Base-by-base conservation (phyloP, 805 yeast genomes). In the Lipomyces oligophaga region DNA sequence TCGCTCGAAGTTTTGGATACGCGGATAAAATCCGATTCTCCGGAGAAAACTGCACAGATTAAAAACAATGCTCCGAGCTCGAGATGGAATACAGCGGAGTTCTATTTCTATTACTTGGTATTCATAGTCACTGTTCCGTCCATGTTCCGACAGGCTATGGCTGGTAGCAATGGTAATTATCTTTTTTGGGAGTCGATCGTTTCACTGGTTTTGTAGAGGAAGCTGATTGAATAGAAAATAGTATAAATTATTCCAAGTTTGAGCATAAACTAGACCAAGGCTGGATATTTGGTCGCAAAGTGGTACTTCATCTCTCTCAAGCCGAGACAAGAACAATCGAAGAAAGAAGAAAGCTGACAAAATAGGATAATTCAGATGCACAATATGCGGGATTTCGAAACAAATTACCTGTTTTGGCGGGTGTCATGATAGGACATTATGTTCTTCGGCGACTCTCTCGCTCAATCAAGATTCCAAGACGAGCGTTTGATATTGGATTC, bases 331-430 rank as follows among this genome's bases (percentile, higher is more conserved):
- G 21, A n/a, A 32, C 8, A 13, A n/a, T 40, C 21, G 43, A 7
- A 16, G 24, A 20, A 10, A 7, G 18, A 8, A 8, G 39, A 36
- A 18, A 15, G 11, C 26, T 38, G 11, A 18, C 15, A 5, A 3
- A 19, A 8, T 60, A 65, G 36, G 98, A 93, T 64, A 89, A 90
- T 63, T 83, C 95, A 4, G 99, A 93, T 63, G 71, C 74, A 26
- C 99, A 93, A 65, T 93, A 90, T 61, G 67, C 85, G 21, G 86
- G 88, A 60, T 87, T 93, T 63, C 75, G 98, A 58, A 82, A 84
- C 61, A 88, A 88, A 61, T 72, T 90, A 54, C 76, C 78, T 10
- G 63, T 83, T 39, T 67, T 93, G 39, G 61, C 70, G n/a, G 76
- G 68, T 0, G 69, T 86, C 39, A 72, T 82, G 45, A 54, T 61